Base-by-base conservation (phyloP, 2,329 filamentous ascomycete genomes). In the Paecilomyces fulvus region DNA sequence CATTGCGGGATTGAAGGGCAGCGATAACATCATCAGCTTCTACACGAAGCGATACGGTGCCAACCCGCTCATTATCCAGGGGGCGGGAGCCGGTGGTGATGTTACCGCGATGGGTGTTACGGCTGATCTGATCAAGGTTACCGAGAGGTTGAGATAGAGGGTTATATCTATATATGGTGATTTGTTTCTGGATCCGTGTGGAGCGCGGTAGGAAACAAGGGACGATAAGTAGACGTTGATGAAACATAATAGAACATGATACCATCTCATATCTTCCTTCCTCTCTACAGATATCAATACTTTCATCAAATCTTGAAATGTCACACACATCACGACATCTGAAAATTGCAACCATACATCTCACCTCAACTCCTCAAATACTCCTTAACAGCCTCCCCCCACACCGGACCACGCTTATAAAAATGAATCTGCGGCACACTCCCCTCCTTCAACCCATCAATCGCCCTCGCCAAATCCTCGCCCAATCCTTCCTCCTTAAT, bases 11-110 rank as follows among this genome's bases (percentile, higher is more conserved):
- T 80, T 99, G 57, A 95, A 96, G 82, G 94, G 94, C 33, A 97
- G 92, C 73, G 94, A 97, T 72, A 99, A 99, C 79, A 95, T 99
- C 71, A 96, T 99, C 70, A 95, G 87, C 79, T 96, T 99, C 80
- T 95, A 96, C 76, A 99, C 94, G 5, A 88, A 95, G 80, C 83
- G 94, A 66, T 99, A 99, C 70, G 91, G 91, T 57, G 82, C 80
- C 70, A 95, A 92, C 74, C 92, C 94, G 49, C 79, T 99, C 60
- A 96, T 96, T 69, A 84, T 99, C 61, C 92, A 97, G 77, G 94
- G 94, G 58, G 91, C 90, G 33, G 94, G 92, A 59, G 94, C 94
- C 25, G 94, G 94, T 65, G 92, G 89, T 61, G 92, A 96, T 49
- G 91, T 97, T 54, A 99, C 94, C 31, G 94, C 94, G 28, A 97